Evolutionary conservation across 495 filamentous ascomycete species (phyloP).

Genomic region (Trichodelitschia bisporula): DNA sequence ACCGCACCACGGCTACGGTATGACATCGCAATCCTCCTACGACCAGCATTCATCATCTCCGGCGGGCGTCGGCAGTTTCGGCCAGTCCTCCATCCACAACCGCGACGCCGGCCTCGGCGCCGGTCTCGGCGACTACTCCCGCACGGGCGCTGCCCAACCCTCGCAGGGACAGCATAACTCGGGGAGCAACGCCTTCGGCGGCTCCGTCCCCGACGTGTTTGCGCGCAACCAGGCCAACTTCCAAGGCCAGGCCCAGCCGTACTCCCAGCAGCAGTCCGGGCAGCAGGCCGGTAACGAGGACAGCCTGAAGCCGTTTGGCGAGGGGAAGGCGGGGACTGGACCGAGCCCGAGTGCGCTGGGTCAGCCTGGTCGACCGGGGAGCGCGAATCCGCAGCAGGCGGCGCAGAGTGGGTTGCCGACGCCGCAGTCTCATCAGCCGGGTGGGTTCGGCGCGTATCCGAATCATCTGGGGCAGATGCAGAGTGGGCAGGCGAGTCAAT

Average conservation of each 20-base stretch:
- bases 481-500: slow-evolving; percentile 31
- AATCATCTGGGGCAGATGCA: slow-evolving; percentile 43
- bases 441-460: slow-evolving; percentile 46
- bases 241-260: slow-evolving; percentile 39
- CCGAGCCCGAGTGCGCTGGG: slow-evolving; percentile 59
- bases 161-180: slow-evolving; percentile 37
- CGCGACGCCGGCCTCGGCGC: slow-evolving; percentile 27
- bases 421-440: slow-evolving; percentile 43
- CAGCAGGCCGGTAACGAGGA: slow-evolving; percentile 35
- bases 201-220: slow-evolving; percentile 49
- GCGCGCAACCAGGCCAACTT: slow-evolving; percentile 43
- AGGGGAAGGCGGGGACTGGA: slow-evolving; percentile 34
- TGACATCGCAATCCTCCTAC: slow-evolving; percentile 44
- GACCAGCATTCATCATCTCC: slow-evolving; percentile 55
- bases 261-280: slow-evolving; percentile 27
- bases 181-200: slow-evolving; percentile 35
- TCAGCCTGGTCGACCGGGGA: slow-evolving; percentile 60
- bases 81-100: slow-evolving; percentile 39
- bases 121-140: slow-evolving; percentile 41
- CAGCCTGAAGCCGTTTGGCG: slow-evolving; percentile 51
- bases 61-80: slow-evolving; percentile 43
- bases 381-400: slow-evolving; percentile 38
- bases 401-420: slow-evolving; percentile 47
- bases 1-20: slow-evolving; percentile 48
- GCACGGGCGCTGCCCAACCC: slow-evolving; percentile 47